These are phyloP conservation scores for Acanthamoeba triangularis DNA, from an alignment of 208 protist species.

Conservation along the genomic window DNA sequence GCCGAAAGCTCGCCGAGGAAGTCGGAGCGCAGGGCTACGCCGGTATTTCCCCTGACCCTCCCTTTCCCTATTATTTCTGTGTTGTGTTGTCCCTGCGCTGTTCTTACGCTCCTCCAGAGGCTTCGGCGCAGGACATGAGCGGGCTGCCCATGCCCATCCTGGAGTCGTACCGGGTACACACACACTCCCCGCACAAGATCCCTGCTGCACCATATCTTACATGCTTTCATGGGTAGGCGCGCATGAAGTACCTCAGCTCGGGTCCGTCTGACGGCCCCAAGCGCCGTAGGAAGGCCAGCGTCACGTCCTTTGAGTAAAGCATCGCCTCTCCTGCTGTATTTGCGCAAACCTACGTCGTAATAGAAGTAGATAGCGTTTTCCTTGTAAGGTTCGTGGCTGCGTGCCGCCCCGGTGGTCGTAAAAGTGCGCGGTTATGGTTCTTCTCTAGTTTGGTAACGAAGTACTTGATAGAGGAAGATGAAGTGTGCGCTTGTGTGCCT, in stretches of 20 bases:
- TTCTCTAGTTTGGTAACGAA: too few relatives aligned
- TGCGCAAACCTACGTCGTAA: too few relatives aligned
- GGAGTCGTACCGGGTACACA: background rate
- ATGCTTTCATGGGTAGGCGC: background rate
- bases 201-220: background rate
- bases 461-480: slow-evolving; percentile 62
- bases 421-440: too few relatives aligned
- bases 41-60: background rate
- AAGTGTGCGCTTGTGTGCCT: background rate
- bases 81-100: too few relatives aligned
- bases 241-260: background rate
- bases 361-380: too few relatives aligned
- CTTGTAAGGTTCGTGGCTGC: too few relatives aligned
- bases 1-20: background rate
- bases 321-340: too few relatives aligned
- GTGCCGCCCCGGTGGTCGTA: too few relatives aligned
- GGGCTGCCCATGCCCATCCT: background rate
- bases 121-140: background rate
- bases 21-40: slow-evolving; percentile 17
- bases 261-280: background rate
- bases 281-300: background rate
- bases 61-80: background rate
- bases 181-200: background rate
- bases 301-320: slow-evolving; percentile 68
- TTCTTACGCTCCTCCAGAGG: background rate